phyloP scores from a whole-genome alignment of 495 filamentous ascomycete species.

The Aspergillus egyptiacus region DNA sequence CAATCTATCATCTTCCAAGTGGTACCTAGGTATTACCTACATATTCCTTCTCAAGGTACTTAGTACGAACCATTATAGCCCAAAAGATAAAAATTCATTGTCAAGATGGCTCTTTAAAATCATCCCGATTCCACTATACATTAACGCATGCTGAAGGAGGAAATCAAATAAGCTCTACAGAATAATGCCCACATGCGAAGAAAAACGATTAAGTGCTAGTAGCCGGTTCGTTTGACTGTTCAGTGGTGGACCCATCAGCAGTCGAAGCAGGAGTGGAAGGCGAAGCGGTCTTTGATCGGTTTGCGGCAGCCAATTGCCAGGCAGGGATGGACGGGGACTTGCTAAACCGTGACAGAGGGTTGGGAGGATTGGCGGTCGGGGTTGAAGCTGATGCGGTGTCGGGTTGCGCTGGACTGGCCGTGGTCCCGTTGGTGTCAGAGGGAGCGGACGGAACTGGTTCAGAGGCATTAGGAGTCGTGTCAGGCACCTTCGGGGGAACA shows the following conservation, averaged over 20 bases:
- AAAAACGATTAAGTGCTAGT: conserved; percentile 22
- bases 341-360: conserved; percentile 38
- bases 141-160: not conserved
- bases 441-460: conserved; percentile 29
- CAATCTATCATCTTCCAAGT: no score
- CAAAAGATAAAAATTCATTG: no score
- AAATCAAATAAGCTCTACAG: conserved; percentile 12
- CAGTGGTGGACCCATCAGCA: conserved; percentile 16
- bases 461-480: conserved; percentile 23
- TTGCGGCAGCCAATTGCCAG: conserved; percentile 80
- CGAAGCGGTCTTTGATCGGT: conserved; percentile 46
- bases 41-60: no score
- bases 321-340: conserved; percentile 72
- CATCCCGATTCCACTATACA: no score
- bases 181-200: not conserved
- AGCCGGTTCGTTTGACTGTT: conserved; percentile 29
- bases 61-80: no score
- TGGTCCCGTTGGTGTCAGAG: conserved; percentile 29
- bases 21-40: no score
- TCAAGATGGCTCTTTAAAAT: no score
- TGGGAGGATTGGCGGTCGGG: conserved; percentile 30
- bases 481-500: conserved; percentile 29
- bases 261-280: conserved; percentile 24
- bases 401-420: conserved; percentile 28
- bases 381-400: conserved; percentile 32